Percentiles rank a stretch among this genome's conserved stretches.
Conservation (phyloP, 2,329 filamentous ascomycete species). For the Pezicula carpinea region DNA sequence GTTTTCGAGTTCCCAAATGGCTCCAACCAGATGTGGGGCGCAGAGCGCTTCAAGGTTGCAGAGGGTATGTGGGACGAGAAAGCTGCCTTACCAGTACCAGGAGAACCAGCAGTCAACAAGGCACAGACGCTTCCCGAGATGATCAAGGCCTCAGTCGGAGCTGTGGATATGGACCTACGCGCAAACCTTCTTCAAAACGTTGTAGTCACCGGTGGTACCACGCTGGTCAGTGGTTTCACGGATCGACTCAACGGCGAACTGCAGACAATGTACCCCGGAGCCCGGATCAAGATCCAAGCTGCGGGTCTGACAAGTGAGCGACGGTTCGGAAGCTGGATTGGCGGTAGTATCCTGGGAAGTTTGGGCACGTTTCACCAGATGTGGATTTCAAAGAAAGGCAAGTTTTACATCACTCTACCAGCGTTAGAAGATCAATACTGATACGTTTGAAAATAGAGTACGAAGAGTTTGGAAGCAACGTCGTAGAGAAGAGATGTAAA, state of each 20-base stretch:
- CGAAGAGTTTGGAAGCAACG: conserved; percentile 84
- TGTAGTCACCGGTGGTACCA: conserved; percentile 86
- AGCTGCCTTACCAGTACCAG: conserved; percentile 54
- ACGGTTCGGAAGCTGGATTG: conserved; percentile 92
- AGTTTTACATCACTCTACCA: too few relatives aligned
- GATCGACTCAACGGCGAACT: conserved; percentile 87
- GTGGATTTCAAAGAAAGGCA: conserved; percentile 96
- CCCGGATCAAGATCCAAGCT: conserved; percentile 83
- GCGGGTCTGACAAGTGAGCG: conserved; percentile 83
- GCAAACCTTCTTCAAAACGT: conserved; percentile 82
- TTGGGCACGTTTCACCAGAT: conserved; percentile 98
- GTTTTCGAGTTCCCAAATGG: conserved; percentile 98
- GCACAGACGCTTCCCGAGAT: conserved; percentile 80
- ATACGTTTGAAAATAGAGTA: too few relatives aligned
- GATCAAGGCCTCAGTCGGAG: conserved; percentile 70
- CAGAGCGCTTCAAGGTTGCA: conserved; percentile 78
- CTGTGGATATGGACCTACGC: conserved; percentile 84
- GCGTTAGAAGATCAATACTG: too few relatives aligned
- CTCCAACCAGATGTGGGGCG: conserved; percentile 90
- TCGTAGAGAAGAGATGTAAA: conserved; percentile 96
- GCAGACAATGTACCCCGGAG: conserved; percentile 73
- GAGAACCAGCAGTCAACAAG: conserved; percentile 49
- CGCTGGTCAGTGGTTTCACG: conserved; percentile 84
- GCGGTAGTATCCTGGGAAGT: conserved; percentile 91
- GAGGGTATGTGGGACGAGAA: conserved; percentile 90